These are phyloP conservation scores for Moniliophthora roreri DNA, from an alignment of 1,284 basidiomycete genomes.

Conservation along the genomic window DNA sequence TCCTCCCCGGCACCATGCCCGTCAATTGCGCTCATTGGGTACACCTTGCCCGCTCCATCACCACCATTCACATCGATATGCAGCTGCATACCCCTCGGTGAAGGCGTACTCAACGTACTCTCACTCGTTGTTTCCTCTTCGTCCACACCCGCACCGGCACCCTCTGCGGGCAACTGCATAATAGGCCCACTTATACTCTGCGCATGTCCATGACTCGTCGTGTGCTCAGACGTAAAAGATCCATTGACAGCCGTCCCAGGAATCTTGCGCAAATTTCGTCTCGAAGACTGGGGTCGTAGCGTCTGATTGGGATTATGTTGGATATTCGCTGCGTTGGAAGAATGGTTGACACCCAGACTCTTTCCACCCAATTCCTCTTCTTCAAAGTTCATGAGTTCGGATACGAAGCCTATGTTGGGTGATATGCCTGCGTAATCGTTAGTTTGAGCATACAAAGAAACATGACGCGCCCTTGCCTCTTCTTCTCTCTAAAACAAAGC, in stretches of 20 bases:
- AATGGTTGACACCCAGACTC: slow-evolving; percentile 60
- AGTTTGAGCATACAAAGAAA: background rate
- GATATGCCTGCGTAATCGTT: slow-evolving; percentile 57
- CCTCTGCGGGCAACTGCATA: background rate
- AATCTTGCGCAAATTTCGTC: background rate
- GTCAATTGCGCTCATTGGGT: too few species aligned
- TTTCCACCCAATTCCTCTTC: slow-evolving; percentile 86
- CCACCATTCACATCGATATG: too few species aligned
- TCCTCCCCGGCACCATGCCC: too few species aligned
- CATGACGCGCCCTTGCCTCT: slow-evolving; percentile 39
- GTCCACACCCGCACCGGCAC: too few species aligned
- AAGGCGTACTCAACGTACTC: too few species aligned
- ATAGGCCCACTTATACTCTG: slow-evolving; percentile 4
- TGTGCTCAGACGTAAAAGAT: too few species aligned
- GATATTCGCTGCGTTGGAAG: background rate
- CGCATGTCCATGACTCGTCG: background rate
- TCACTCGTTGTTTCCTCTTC: too few species aligned
- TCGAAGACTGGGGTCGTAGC: background rate
- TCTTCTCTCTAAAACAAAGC: slow-evolving; percentile 87
- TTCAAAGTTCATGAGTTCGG: slow-evolving; percentile 95
- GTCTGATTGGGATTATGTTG: background rate
- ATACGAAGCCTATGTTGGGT: slow-evolving; percentile 98
- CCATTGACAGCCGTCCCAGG: background rate
- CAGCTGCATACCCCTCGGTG: too few species aligned
- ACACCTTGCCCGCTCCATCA: too few species aligned